A percentile compares a stretch with the other conserved stretches of the same genome.
phyloP scores from a whole-genome alignment of 257 asterid species.

The Gynochthodes officinalis region DNA sequence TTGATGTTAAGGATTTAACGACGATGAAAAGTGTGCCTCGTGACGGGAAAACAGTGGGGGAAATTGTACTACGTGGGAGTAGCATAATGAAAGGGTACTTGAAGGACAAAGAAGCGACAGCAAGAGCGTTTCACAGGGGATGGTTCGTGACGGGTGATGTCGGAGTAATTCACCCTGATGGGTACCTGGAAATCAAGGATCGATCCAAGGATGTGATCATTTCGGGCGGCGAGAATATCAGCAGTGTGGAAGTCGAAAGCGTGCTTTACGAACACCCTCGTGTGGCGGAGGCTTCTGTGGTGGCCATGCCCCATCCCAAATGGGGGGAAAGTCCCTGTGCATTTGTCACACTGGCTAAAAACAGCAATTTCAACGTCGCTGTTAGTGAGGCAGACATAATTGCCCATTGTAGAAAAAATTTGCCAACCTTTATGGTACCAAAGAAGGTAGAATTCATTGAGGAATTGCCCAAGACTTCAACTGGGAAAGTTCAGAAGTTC shows the following conservation, averaged over 20 bases:
- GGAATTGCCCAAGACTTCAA: conserved; percentile 65
- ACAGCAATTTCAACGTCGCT: not conserved
- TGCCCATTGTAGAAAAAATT: conserved; percentile 51
- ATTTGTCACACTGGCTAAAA: conserved; percentile 24
- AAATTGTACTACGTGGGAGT: conserved; percentile 73
- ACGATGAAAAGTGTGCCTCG: conserved; percentile 61
- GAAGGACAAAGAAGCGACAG: conserved; percentile 51
- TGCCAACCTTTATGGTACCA: conserved; percentile 77
- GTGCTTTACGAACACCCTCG: conserved; percentile 46
- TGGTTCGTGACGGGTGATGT: conserved; percentile 86
- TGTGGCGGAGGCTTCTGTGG: conserved; percentile 79
- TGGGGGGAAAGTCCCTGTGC: conserved; percentile 74
- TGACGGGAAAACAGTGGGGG: conserved; percentile 68
- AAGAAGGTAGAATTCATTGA: conserved; percentile 57
- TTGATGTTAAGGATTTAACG: conserved; percentile 52
- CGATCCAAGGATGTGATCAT: conserved; percentile 83
- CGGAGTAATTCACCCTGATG: conserved; percentile 82
- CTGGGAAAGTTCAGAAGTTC: conserved; percentile 71
- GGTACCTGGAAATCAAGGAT: conserved; percentile 79
- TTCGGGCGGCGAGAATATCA: conserved; percentile 91
- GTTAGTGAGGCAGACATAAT: conserved; percentile 49
- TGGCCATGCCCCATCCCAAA: conserved; percentile 80
- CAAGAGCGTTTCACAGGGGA: conserved; percentile 51
- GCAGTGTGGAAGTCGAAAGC: conserved; percentile 83
- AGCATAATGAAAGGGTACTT: conserved; percentile 83